phyloP scores from a whole-genome alignment of 129 eudicot genomes.

The Arctium minus region DNA sequence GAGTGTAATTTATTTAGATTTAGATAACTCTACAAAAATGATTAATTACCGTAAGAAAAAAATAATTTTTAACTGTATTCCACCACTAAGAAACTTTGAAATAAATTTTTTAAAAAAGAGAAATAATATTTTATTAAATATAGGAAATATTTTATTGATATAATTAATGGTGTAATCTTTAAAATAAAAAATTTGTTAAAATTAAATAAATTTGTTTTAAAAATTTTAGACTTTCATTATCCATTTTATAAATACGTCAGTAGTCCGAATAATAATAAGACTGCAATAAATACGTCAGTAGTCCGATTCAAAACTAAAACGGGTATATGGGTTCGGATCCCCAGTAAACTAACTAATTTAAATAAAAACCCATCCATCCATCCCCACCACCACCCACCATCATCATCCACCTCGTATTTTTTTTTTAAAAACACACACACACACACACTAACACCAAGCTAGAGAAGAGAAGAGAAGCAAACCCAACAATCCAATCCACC shows the following conservation, averaged over 20 bases:
- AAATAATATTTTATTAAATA: too few species aligned
- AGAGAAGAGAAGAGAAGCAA: not conserved
- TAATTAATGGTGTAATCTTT: too few species aligned
- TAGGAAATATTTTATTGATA: too few species aligned
- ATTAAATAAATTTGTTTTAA: too few species aligned
- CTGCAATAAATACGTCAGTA: slow-evolving; percentile 7
- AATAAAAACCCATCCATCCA: slow-evolving; percentile 6
- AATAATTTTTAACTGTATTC: too few species aligned
- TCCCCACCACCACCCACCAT: not conserved
- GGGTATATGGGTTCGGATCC: slow-evolving; percentile 38
- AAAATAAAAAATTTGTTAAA: too few species aligned
- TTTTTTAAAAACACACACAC: slow-evolving; percentile 14
- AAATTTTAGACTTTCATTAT: too few species aligned
- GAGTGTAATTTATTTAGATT: too few species aligned
- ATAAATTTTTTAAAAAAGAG: too few species aligned
- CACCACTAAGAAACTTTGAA: too few species aligned
- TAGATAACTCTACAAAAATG: too few species aligned
- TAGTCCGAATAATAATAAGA: not conserved
- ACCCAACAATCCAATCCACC: not conserved
- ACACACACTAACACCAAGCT: not conserved
- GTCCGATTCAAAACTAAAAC: slow-evolving; percentile 29
- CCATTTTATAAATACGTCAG: not conserved
- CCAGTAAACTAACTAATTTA: slow-evolving; percentile 27
- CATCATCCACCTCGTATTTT: slow-evolving; percentile 18
- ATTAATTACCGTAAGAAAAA: too few species aligned